phyloP scores from a whole-genome alignment of 2,329 filamentous ascomycete genomes.

The Clonostachys rosea region DNA sequence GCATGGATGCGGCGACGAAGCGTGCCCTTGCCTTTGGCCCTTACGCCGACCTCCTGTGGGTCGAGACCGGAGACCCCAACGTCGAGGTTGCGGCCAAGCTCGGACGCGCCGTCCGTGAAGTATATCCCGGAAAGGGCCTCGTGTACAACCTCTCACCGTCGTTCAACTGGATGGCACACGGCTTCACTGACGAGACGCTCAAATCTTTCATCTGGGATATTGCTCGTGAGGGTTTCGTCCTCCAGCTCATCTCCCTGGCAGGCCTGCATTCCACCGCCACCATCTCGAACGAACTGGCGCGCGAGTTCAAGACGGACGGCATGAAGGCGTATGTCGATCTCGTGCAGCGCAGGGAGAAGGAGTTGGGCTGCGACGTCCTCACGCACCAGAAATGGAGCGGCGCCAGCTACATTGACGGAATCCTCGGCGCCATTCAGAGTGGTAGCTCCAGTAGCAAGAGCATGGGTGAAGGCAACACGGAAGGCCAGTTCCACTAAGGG shows the following conservation, averaged over 20 bases:
- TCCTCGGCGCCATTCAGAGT: slow-evolving; percentile 84
- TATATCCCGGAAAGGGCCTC: slow-evolving; percentile 75
- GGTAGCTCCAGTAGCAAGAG: slow-evolving; percentile 85
- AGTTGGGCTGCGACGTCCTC: slow-evolving; percentile 84
- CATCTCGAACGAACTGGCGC: slow-evolving; percentile 69
- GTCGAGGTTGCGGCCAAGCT: slow-evolving; percentile 74
- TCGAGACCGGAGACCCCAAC: slow-evolving; percentile 88
- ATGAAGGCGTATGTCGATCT: slow-evolving; percentile 98
- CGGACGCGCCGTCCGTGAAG: slow-evolving; percentile 67
- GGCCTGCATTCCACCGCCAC: slow-evolving; percentile 63
- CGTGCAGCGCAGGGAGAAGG: slow-evolving; percentile 86
- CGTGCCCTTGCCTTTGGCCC: slow-evolving; percentile 87
- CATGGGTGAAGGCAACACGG: slow-evolving; percentile 94
- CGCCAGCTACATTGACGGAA: slow-evolving; percentile 75
- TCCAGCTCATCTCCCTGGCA: slow-evolving; percentile 64
- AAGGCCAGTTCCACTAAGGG: slow-evolving; percentile 54
- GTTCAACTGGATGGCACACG: slow-evolving; percentile 98
- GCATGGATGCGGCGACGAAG: slow-evolving; percentile 84
- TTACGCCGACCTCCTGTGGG: slow-evolving; percentile 93
- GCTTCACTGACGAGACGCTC: slow-evolving; percentile 77
- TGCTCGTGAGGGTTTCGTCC: slow-evolving; percentile 75
- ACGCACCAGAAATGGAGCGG: slow-evolving; percentile 88
- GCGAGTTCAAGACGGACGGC: slow-evolving; percentile 80
- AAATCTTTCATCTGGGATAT: slow-evolving; percentile 97
- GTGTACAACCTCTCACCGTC: slow-evolving; percentile 96